phyloP scores from a whole-genome alignment of 1,284 basidiomycete species.

The Ustilago xerochloae region DNA sequence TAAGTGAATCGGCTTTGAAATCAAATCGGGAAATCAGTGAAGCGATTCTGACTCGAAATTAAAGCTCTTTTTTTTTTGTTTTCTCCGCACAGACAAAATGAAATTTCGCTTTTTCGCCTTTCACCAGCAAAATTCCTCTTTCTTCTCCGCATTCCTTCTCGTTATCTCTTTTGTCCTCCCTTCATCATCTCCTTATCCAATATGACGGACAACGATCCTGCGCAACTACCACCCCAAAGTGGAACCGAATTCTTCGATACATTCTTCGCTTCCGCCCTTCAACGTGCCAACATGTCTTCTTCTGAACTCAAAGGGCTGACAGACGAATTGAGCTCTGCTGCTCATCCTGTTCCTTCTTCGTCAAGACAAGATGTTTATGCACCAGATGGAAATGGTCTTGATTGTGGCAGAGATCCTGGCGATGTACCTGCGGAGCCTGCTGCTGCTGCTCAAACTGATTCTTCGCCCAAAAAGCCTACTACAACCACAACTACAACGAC shows the following conservation, averaged over 20 bases:
- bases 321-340: slow-evolving; percentile 10
- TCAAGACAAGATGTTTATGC: slow-evolving; percentile 28
- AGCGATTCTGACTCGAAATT: neutral
- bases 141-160: neutral
- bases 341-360: slow-evolving; percentile 16
- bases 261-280: slow-evolving; percentile 47
- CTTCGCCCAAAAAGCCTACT: neutral
- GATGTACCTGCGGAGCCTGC: slow-evolving; percentile 10
- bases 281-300: slow-evolving; percentile 45
- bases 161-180: neutral
- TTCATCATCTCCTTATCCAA: slow-evolving; percentile 5
- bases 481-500: neutral
- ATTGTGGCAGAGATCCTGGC: slow-evolving; percentile 51
- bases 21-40: neutral
- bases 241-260: slow-evolving; percentile 46
- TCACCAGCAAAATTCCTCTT: neutral
- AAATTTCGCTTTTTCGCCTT: neutral
- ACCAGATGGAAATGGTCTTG: slow-evolving; percentile 43
- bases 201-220: slow-evolving; percentile 4
- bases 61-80: slow-evolving; percentile 16
- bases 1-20: neutral
- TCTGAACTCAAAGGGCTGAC: slow-evolving; percentile 27
- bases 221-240: neutral
- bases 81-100: slow-evolving; percentile 19
- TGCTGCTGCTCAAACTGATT: neutral